These are phyloP conservation scores for Microdochium trichocladiopsis DNA, from an alignment of 2,329 filamentous ascomycete species.

Conservation along the genomic window DNA sequence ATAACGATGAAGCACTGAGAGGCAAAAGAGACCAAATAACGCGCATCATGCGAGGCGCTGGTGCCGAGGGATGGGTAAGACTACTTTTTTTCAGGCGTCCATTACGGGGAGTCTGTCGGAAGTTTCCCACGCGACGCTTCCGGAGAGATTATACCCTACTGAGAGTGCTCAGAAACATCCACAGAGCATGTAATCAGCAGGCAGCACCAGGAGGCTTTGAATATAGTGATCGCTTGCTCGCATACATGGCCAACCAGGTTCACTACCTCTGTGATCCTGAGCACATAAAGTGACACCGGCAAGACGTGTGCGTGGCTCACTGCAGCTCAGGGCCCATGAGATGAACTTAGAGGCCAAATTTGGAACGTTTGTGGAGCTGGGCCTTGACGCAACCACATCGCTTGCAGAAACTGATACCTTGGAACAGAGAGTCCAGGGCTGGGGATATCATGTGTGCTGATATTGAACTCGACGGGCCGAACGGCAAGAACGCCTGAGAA, in stretches of 20 bases:
- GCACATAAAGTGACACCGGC: not conserved
- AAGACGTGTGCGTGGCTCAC: not conserved
- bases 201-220: not conserved
- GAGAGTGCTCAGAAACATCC: not conserved
- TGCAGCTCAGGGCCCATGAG: not conserved
- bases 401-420: not conserved
- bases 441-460: not conserved
- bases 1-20: not conserved
- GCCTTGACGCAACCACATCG: not conserved
- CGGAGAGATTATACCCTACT: not conserved
- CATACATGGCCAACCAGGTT: not conserved
- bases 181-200: not conserved
- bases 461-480: not conserved
- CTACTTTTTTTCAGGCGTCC: not conserved
- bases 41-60: not conserved
- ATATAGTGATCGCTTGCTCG: not conserved
- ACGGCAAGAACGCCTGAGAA: not conserved
- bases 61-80: constrained; percentile 1
- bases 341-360: not conserved
- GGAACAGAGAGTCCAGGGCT: not conserved
- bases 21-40: not conserved
- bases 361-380: not conserved
- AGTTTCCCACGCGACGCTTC: not conserved
- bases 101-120: not conserved
- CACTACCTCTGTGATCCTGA: not conserved